Evolutionary conservation across 2,329 filamentous ascomycete genomes (phyloP).

Genomic region (Scedosporium boydii): DNA sequence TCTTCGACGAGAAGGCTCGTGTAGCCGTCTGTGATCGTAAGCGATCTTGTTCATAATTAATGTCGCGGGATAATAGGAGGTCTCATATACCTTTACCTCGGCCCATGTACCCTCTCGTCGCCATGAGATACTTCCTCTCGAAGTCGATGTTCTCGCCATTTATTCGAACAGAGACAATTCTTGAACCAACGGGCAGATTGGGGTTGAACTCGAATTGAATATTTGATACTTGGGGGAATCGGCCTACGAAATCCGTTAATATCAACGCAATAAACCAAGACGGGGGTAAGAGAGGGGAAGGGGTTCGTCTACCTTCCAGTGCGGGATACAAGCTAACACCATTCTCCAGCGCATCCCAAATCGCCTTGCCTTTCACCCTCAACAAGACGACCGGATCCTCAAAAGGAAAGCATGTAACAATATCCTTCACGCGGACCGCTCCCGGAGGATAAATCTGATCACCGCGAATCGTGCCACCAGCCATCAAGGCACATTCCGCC

Average conservation of each 20-base stretch:
- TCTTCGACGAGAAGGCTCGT: slow-evolving; percentile 63
- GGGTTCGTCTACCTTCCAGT: slow-evolving; percentile 49
- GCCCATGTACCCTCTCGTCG: slow-evolving; percentile 81
- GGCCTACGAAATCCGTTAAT: slow-evolving; percentile 21
- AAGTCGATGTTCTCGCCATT: slow-evolving; percentile 51
- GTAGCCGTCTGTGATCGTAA: slow-evolving; percentile 54
- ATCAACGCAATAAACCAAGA: neutral
- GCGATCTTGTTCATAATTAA: neutral
- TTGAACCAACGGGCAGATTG: slow-evolving; percentile 44
- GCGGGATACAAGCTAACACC: slow-evolving; percentile 72
- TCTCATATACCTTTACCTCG: slow-evolving; percentile 55
- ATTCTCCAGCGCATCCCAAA: slow-evolving; percentile 78
- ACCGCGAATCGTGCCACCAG: slow-evolving; percentile 74
- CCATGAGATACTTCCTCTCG: slow-evolving; percentile 58
- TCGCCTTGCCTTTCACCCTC: slow-evolving; percentile 58
- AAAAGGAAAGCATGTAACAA: slow-evolving; percentile 87
- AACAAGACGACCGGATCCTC: slow-evolving; percentile 82
- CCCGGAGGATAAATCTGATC: slow-evolving; percentile 84
- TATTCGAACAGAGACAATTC: slow-evolving; percentile 55
- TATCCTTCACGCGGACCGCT: slow-evolving; percentile 65
- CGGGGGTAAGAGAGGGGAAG: neutral
- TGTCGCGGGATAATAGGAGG: neutral
- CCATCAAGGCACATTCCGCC: slow-evolving; percentile 77
- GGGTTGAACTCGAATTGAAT: slow-evolving; percentile 69
- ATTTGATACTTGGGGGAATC: slow-evolving; percentile 81